phyloP scores from a whole-genome alignment of 1,139 yeast species.

The Geotrichum histeridarum region DNA sequence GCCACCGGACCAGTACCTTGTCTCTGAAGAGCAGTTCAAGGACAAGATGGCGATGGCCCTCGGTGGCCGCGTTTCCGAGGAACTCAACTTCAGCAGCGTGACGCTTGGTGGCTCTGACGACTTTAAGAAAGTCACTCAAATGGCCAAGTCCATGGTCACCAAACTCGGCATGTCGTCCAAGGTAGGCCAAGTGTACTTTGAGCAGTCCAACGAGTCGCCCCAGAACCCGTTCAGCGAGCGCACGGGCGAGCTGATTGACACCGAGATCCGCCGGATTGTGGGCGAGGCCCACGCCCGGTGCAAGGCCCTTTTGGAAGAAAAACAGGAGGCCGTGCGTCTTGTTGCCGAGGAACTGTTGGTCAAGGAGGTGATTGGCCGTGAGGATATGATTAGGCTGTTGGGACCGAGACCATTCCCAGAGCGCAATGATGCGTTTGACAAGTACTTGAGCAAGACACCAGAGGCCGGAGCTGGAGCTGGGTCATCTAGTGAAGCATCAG shows the following conservation, averaged over 20 bases:
- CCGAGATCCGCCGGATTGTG: conserved; percentile 77
- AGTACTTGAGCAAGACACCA: conserved; percentile 46
- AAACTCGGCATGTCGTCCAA: conserved; percentile 84
- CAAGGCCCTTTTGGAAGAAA: conserved; percentile 59
- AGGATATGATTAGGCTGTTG: conserved; percentile 79
- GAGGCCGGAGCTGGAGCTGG: too few relatives aligned
- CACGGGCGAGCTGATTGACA: conserved; percentile 74
- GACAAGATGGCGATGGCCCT: conserved; percentile 96
- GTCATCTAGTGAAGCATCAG: not conserved
- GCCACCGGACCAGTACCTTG: conserved; percentile 86
- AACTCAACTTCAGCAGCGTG: conserved; percentile 79
- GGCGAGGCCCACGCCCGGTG: conserved; percentile 72
- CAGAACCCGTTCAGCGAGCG: conserved; percentile 89
- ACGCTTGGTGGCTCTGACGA: conserved; percentile 96
- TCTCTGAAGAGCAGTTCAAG: conserved; percentile 68
- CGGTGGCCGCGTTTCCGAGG: conserved; percentile 96
- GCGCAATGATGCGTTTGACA: conserved; percentile 87
- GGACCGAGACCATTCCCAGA: conserved; percentile 92
- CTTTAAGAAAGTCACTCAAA: conserved; percentile 89
- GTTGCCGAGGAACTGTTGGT: conserved; percentile 81
- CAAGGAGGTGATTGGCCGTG: conserved; percentile 84
- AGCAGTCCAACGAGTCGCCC: conserved; percentile 40
- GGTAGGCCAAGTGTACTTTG: conserved; percentile 78
- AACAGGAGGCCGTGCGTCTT: conserved; percentile 64
- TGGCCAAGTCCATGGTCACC: conserved; percentile 92